Evolutionary conservation across 805 yeast genomes (phyloP).

Genomic region (Lachancea kluyveri): DNA sequence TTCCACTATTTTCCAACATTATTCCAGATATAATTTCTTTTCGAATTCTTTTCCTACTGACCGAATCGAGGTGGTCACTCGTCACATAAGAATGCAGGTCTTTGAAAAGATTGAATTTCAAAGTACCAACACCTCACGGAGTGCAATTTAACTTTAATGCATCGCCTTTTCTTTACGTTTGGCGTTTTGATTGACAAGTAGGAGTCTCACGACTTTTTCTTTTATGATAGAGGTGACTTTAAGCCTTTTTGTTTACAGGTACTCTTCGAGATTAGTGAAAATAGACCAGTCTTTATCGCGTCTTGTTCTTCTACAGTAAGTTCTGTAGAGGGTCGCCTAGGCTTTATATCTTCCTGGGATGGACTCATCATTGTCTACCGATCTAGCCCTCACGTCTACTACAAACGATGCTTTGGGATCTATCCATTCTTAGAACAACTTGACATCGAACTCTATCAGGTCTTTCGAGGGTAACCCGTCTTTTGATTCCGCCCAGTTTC

Average conservation of each 20-base stretch:
- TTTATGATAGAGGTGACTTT: conserved; percentile 9
- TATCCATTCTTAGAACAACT: conserved; percentile 70
- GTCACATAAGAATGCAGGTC: conserved; percentile 44
- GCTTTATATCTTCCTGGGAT: conserved; percentile 46
- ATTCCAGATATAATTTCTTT: conserved; percentile 33
- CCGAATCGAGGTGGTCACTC: conserved; percentile 39
- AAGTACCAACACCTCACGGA: conserved; percentile 4
- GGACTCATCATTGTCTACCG: conserved; percentile 46
- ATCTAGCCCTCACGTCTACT: conserved; percentile 76
- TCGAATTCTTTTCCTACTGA: conserved; percentile 21
- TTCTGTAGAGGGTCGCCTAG: conserved; percentile 68
- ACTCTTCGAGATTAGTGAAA: conserved; percentile 51
- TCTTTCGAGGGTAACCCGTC: conserved; percentile 36
- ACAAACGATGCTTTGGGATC: conserved; percentile 73
- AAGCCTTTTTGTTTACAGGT: conserved; percentile 32
- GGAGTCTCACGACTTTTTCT: conserved; percentile 13
- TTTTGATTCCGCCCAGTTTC: conserved; percentile 51
- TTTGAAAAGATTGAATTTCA: conserved; percentile 35
- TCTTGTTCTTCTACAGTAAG: conserved; percentile 63
- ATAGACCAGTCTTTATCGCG: conserved; percentile 59
- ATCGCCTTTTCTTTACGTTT: background rate
- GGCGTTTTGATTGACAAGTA: conserved; percentile 5
- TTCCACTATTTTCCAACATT: conserved; percentile 47
- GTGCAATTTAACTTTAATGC: conserved; percentile 2
- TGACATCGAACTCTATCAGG: conserved; percentile 48